Evolutionary conservation across 179 eudicot species (phyloP).

Genomic region (Silene coronaria): DNA sequence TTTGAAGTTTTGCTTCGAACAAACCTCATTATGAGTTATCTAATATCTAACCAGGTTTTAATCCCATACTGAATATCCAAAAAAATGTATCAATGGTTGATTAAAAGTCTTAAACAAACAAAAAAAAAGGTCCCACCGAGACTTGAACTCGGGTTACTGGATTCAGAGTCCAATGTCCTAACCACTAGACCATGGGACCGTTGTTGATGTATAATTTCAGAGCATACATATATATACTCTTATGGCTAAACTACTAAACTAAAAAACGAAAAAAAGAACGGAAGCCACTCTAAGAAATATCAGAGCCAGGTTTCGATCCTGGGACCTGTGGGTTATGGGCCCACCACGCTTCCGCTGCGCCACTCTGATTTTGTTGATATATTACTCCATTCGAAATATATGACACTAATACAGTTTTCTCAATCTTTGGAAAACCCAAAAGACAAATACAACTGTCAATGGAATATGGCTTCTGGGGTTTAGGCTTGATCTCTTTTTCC

Average conservation of each 20-base stretch:
- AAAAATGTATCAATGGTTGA: no score
- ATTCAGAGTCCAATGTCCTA: slow-evolving; percentile 19
- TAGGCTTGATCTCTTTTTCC: no score
- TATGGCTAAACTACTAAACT: no score
- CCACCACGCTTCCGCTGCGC: slow-evolving; percentile 10
- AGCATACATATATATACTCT: no score
- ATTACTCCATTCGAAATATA: no score
- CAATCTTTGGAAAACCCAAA: not conserved
- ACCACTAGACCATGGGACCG: slow-evolving; percentile 15
- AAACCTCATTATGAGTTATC: no score
- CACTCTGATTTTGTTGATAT: not conserved
- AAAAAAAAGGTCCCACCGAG: slow-evolving; percentile 14
- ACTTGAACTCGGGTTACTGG: slow-evolving; percentile 18
- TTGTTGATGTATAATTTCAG: not conserved
- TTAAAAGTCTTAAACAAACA: no score
- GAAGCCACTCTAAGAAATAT: not conserved
- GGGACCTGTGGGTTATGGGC: slow-evolving; percentile 12
- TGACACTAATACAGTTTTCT: no score
- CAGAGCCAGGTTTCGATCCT: slow-evolving; percentile 9
- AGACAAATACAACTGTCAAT: not conserved
- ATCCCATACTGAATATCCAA: no score
- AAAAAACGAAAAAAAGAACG: not conserved
- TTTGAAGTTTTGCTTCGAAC: no score
- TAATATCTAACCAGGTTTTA: no score
- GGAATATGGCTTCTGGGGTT: no score